A percentile compares a stretch with the other conserved stretches of the same genome.
Evolutionary conservation across 345 rosid species (phyloP).

Genomic region (Streptanthus diversifolius): DNA sequence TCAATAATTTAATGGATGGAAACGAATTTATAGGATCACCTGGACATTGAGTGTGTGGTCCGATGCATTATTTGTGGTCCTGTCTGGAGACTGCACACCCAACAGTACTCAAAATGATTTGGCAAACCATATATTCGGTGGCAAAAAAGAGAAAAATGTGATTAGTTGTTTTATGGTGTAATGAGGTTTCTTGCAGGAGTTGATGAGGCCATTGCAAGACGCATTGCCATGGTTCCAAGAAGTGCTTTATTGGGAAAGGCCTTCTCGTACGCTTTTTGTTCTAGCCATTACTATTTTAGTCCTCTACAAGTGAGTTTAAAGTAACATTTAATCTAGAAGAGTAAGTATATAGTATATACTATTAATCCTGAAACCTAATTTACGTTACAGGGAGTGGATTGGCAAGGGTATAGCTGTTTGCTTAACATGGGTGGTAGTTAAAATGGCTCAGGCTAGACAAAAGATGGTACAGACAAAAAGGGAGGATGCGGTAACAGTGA

Average conservation of each 20-base stretch:
- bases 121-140: not conserved
- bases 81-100: no score
- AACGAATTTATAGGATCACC: not conserved
- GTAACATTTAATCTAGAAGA: not conserved
- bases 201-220: constrained; percentile 57
- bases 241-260: constrained; percentile 58
- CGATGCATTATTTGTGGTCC: no score
- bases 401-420: constrained; percentile 61
- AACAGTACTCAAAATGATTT: no score
- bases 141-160: not conserved
- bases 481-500: constrained; percentile 56
- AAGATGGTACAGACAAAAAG: constrained; percentile 30
- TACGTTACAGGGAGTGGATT: constrained; percentile 62
- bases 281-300: constrained; percentile 33
- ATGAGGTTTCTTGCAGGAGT: constrained; percentile 46
- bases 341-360: not conserved
- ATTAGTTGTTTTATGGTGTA: not conserved
- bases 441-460: constrained; percentile 55
- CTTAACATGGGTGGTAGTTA: constrained; percentile 44
- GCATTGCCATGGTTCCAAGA: constrained; percentile 44
- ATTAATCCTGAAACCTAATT: not conserved
- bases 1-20: not conserved
- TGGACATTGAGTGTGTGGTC: not conserved
- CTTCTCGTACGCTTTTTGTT: constrained; percentile 39
- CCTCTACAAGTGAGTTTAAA: constrained; percentile 56